Base-by-base conservation (phyloP, 306 rosid genomes). In the Glycine tomentella region DNA sequence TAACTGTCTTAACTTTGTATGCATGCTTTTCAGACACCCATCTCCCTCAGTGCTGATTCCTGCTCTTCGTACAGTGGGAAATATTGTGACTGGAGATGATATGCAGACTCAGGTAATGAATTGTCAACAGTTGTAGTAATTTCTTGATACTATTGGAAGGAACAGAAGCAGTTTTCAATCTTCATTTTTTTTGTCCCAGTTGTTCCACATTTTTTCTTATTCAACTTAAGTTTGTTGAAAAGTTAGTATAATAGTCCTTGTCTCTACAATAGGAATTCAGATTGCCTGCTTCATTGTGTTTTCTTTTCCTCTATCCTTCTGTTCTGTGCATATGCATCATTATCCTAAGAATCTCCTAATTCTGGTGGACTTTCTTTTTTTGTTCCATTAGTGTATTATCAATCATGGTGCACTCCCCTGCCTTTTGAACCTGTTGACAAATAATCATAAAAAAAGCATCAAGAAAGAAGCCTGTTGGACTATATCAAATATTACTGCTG, bases 401-500 rank as follows among this genome's bases (percentile, higher is more conserved):
- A 38, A 5, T 38, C 44, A 38, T 58, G 97, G 94, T 53, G 89
- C 92, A 33, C 97, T 93, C 56, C 88, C 91, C 34, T 87, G 87
- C 90, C 97, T 93, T 82, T 76, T 93, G 86, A 85, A 84, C 77
- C 75, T 93, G 74, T 84, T 93, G 97, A 76, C 89, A 20, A 90
- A 93, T 51, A 86, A 85, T 80, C 94, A 87, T 79, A 90, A 91
- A 69, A 91, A 93, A 83, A 87, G 90, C 87, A 93, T 93, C 62
- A 91, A 90, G 91, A 91, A 90, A 86, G 97, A 93, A 91, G 93
- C 97, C 31, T 93, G 97, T 76, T 93, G 97, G 97, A 89, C 97
- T 7, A 86, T 93, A 80, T 93, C 97, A 82, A 93, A 91, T 76
- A 90, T 93, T 16, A 93, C 97, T 45, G 97, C 97, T 73, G 97